These are phyloP conservation scores for Verticillium zaregamsianum DNA, from an alignment of 2,329 filamentous ascomycete genomes.

Conservation along the genomic window DNA sequence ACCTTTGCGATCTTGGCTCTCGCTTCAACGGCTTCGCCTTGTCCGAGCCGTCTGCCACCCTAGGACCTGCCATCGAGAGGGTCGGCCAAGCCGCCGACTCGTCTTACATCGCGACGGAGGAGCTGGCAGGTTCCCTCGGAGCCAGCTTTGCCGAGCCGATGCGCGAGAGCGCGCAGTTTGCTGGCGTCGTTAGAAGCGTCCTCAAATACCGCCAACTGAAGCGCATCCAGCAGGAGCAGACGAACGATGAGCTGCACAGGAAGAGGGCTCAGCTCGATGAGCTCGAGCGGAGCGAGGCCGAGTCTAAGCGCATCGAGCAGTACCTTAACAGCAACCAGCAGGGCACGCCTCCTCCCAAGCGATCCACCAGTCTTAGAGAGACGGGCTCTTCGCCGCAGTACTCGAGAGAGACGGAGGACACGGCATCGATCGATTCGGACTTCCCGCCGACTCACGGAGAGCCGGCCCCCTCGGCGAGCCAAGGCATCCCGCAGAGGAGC, in stretches of 20 bases:
- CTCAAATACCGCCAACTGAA: conserved; percentile 88
- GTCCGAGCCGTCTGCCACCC: conserved; percentile 82
- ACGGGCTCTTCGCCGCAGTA: conserved; percentile 38
- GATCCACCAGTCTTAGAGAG: conserved; percentile 60
- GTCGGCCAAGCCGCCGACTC: conserved; percentile 92
- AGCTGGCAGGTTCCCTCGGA: conserved; percentile 81
- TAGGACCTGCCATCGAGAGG: conserved; percentile 90
- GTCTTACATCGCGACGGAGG: conserved; percentile 93
- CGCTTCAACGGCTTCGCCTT: conserved; percentile 95
- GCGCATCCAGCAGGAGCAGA: conserved; percentile 96
- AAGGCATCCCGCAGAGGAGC: conserved; percentile 60
- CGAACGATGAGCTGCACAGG: conserved; percentile 84
- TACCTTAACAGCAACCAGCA: conserved; percentile 76
- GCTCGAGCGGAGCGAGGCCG: conserved; percentile 87
- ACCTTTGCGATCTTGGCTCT: conserved; percentile 91
- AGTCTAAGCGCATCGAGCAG: conserved; percentile 89
- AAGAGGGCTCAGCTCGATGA: conserved; percentile 79
- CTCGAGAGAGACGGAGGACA: conserved; percentile 65
- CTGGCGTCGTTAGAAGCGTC: conserved; percentile 85
- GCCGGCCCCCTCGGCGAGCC: conserved; percentile 66
- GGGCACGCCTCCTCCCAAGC: conserved; percentile 54
- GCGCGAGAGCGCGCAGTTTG: conserved; percentile 96
- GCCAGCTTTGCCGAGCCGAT: conserved; percentile 96
- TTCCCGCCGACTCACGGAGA: conserved; percentile 88
- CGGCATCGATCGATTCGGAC: conserved; percentile 90